Evolutionary conservation across 139 green algal species (phyloP).

Genomic region (Picochlorum sp.): DNA sequence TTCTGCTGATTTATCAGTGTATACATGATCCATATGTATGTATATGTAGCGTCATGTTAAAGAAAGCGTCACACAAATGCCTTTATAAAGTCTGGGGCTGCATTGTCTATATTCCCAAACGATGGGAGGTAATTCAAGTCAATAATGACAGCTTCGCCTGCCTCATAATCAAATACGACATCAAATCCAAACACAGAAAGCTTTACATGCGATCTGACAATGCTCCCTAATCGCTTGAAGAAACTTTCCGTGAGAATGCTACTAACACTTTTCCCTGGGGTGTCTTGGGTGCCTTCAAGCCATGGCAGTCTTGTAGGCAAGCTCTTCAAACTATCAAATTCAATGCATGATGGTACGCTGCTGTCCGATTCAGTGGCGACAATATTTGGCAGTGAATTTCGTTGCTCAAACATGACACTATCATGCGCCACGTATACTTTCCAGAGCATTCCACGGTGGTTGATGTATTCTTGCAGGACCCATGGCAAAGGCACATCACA

Average conservation of each 20-base stretch:
- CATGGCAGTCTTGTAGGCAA: constrained; percentile 44
- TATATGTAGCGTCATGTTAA: too few relatives aligned
- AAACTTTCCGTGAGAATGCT: constrained; percentile 13
- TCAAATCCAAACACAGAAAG: constrained; percentile 70
- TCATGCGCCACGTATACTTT: constrained; percentile 70
- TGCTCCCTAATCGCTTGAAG: constrained; percentile 27
- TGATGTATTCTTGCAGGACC: constrained; percentile 71
- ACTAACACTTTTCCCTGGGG: not conserved
- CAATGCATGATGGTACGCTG: constrained; percentile 21
- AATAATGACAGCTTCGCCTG: constrained; percentile 38
- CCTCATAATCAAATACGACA: constrained; percentile 31
- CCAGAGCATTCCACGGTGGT: constrained; percentile 59
- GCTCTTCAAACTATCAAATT: constrained; percentile 55
- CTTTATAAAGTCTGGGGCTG: constrained; percentile 13
- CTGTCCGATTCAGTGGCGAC: not conserved
- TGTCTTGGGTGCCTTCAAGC: constrained; percentile 8
- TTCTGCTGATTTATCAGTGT: constrained; percentile 9
- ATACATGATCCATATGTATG: constrained; percentile 1
- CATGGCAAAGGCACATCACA: constrained; percentile 42
- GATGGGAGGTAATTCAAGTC: constrained; percentile 74
- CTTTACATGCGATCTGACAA: constrained; percentile 34
- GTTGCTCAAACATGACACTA: constrained; percentile 43
- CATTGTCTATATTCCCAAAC: constrained; percentile 38
- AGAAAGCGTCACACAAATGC: constrained; percentile 6
- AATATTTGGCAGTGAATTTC: constrained; percentile 35